A percentile compares a stretch with the other conserved stretches of the same genome.
Evolutionary conservation across 306 rosid species (phyloP).

Genomic region (Begonia peltatifolia): DNA sequence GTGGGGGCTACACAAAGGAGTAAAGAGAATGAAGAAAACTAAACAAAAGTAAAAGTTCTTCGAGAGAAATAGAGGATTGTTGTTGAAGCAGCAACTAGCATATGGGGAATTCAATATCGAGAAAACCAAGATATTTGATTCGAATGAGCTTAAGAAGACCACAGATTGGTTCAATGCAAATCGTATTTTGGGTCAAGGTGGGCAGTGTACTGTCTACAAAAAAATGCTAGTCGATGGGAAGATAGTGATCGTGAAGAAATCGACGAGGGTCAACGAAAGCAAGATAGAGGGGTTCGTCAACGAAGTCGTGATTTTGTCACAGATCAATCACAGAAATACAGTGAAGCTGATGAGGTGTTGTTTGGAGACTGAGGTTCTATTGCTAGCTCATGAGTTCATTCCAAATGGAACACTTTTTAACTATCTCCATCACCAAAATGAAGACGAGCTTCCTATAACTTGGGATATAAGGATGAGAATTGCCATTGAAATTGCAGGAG

Average conservation of each 20-base stretch:
- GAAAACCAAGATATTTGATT: constrained; percentile 25
- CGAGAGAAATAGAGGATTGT: constrained; percentile 43
- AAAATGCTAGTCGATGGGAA: constrained; percentile 15
- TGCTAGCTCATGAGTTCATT: constrained; percentile 39
- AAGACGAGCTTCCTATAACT: no score
- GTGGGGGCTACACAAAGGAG: constrained; percentile 14
- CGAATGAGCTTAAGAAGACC: constrained; percentile 33
- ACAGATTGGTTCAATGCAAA: constrained; percentile 15
- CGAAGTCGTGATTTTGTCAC: constrained; percentile 36
- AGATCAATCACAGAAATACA: constrained; percentile 38
- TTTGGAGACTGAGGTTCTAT: constrained; percentile 38
- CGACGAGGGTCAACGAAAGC: constrained; percentile 18
- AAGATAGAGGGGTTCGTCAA: constrained; percentile 22
- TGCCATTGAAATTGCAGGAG: no score
- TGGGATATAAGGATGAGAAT: no score
- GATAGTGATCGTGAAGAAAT: constrained; percentile 20
- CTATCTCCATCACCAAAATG: no score
- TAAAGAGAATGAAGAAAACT: constrained; percentile 13
- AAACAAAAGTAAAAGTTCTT: constrained; percentile 19
- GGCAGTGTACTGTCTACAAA: constrained; percentile 18
- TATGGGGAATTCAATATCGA: constrained; percentile 12
- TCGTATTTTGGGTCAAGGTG: constrained; percentile 21
- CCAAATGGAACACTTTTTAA: no score
- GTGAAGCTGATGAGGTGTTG: constrained; percentile 34
- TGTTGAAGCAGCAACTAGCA: constrained; percentile 27